Evolutionary conservation across 2,329 filamentous ascomycete species (phyloP).

Genomic region (Orbilia brochopaga): DNA sequence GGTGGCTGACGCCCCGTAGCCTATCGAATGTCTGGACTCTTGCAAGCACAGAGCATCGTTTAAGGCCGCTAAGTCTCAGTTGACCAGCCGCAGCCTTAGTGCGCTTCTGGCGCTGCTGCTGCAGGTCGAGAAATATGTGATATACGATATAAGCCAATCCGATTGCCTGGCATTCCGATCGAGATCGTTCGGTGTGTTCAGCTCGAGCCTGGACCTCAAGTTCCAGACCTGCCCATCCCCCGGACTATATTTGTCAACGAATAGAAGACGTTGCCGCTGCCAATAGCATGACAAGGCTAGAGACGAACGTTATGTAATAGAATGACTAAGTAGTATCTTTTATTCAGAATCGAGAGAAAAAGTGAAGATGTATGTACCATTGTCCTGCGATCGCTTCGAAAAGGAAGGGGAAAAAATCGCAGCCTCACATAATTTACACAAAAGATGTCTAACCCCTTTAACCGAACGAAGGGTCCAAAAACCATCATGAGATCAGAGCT

Average conservation of each 20-base stretch:
- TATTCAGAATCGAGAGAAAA: slow-evolving; percentile 5
- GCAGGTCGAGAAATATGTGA: not conserved
- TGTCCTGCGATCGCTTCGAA: slow-evolving; percentile 28
- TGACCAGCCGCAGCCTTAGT: not conserved
- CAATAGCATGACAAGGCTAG: slow-evolving; percentile 7
- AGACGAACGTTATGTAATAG: slow-evolving; percentile 10
- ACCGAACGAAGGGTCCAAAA: slow-evolving; percentile 10
- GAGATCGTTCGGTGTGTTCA: not conserved
- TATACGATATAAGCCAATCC: not conserved
- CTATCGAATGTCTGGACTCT: too few species aligned
- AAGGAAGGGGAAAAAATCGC: slow-evolving; percentile 27
- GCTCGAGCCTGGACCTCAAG: slow-evolving; percentile 1
- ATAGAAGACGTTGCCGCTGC: slow-evolving; percentile 40
- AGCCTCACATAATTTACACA: slow-evolving; percentile 39
- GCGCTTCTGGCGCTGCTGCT: not conserved
- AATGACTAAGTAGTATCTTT: slow-evolving; percentile 18
- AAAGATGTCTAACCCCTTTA: slow-evolving; percentile 5
- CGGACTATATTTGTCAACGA: slow-evolving; percentile 5
- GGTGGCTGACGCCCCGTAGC: too few species aligned
- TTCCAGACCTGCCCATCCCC: not conserved
- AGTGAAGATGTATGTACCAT: slow-evolving; percentile 32
- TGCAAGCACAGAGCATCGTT: not conserved
- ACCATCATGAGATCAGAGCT: slow-evolving; percentile 5
- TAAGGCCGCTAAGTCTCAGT: not conserved
- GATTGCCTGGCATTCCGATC: not conserved